Conservation (phyloP, 345 rosid genomes). For the Balakata baccata region DNA sequence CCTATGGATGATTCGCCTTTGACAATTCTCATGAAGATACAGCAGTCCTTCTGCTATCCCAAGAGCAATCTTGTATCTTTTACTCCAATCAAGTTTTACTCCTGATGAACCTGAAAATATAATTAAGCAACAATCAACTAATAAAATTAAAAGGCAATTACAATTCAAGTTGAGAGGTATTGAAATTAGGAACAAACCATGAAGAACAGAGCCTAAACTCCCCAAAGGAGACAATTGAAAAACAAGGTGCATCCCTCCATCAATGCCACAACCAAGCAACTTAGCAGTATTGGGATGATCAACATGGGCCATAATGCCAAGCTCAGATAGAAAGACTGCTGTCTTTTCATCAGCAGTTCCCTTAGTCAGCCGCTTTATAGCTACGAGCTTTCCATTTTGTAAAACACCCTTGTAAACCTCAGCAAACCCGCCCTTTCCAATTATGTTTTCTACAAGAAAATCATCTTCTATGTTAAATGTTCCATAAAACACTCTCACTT, state of each 20-base stretch:
- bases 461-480: neutral
- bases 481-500: too few relatives aligned
- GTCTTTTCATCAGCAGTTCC: constrained; percentile 73
- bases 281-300: constrained; percentile 87
- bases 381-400: constrained; percentile 61
- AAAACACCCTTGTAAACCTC: constrained; percentile 74
- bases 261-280: constrained; percentile 77
- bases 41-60: constrained; percentile 80
- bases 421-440: constrained; percentile 91
- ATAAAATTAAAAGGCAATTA: neutral
- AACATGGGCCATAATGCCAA: constrained; percentile 83
- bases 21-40: constrained; percentile 85
- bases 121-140: constrained; percentile 1
- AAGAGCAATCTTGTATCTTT: constrained; percentile 73
- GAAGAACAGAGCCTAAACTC: constrained; percentile 73
- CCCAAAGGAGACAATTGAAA: constrained; percentile 72
- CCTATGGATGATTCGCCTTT: constrained; percentile 84
- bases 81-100: constrained; percentile 62
- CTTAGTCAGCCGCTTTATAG: constrained; percentile 65
- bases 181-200: constrained; percentile 42
- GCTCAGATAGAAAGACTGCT: constrained; percentile 65
- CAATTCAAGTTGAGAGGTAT: constrained; percentile 3
- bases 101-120: constrained; percentile 43
- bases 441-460: constrained; percentile 58
- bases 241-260: constrained; percentile 80